phyloP scores from a whole-genome alignment of 768 basidiomycete species.

The Exsudoporus frostii region DNA sequence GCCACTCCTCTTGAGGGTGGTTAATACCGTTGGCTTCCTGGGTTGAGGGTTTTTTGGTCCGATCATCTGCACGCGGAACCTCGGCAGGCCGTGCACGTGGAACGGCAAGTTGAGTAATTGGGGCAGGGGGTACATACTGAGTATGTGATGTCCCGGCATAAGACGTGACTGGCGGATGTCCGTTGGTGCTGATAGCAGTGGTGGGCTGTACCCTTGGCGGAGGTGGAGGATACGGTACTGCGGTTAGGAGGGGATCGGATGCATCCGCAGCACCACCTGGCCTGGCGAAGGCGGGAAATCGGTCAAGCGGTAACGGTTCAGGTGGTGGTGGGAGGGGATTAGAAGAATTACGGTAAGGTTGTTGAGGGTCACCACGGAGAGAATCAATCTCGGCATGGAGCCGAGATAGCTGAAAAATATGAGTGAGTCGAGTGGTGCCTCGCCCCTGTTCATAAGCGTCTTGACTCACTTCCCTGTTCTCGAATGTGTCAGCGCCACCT shows the following conservation, averaged over 20 bases:
- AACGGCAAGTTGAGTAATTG: constrained; percentile 12
- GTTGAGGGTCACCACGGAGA: constrained; percentile 31
- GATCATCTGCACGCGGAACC: constrained; percentile 22
- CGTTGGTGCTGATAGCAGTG: constrained; percentile 7
- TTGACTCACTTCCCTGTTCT: constrained; percentile 30
- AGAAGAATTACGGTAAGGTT: constrained; percentile 30
- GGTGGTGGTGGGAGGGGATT: constrained; percentile 61
- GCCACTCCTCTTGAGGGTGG: constrained; percentile 15
- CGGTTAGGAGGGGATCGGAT: constrained; percentile 18
- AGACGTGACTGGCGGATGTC: constrained; percentile 8
- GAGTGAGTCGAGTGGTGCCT: constrained; percentile 18
- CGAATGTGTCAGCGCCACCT: constrained; percentile 10
- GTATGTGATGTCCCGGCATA: constrained; percentile 12
- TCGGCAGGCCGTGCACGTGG: constrained; percentile 24
- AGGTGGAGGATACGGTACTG: constrained; percentile 28
- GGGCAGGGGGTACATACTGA: constrained; percentile 12
- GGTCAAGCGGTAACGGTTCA: constrained; percentile 46
- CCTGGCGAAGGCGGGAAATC: constrained; percentile 41
- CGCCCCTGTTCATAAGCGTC: background rate
- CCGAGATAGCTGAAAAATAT: constrained; percentile 28
- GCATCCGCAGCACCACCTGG: constrained; percentile 24
- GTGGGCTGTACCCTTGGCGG: constrained; percentile 19
- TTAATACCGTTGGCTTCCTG: constrained; percentile 13
- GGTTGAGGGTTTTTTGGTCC: constrained; percentile 12
- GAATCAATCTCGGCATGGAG: constrained; percentile 37